Evolutionary conservation across 768 basidiomycete genomes (phyloP).

Genomic region (Tulasnella calospora): DNA sequence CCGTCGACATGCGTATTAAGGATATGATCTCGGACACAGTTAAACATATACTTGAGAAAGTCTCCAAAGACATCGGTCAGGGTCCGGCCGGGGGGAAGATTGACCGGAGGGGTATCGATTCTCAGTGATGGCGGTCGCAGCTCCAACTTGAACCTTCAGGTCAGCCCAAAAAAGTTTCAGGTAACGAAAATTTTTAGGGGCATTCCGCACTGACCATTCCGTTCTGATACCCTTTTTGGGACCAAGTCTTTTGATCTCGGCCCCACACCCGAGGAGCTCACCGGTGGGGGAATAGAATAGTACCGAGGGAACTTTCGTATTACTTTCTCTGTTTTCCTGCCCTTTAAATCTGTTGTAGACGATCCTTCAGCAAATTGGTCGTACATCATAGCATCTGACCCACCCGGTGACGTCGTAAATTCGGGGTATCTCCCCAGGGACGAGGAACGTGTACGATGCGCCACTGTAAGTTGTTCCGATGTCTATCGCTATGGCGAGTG

Average conservation of each 20-base stretch:
- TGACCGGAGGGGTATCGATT: not conserved
- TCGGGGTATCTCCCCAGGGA: not conserved
- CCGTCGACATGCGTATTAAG: not conserved
- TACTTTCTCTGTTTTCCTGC: not conserved
- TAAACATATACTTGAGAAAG: constrained; percentile 6
- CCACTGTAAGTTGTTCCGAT: not conserved
- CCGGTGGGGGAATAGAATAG: not conserved
- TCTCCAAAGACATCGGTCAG: constrained; percentile 11
- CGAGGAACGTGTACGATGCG: not conserved
- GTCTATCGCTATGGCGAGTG: not conserved
- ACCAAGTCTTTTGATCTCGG: not conserved
- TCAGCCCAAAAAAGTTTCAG: too few species aligned
- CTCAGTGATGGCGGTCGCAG: not conserved
- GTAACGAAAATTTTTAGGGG: too few species aligned
- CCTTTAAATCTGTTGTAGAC: not conserved
- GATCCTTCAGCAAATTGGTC: too few species aligned
- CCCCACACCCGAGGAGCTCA: not conserved
- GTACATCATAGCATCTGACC: not conserved
- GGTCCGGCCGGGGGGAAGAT: not conserved
- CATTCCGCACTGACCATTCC: not conserved
- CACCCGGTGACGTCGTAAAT: not conserved
- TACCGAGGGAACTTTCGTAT: constrained; percentile 11
- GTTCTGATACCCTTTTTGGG: not conserved
- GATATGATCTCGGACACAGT: not conserved
- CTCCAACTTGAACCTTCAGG: constrained; percentile 1